Base-by-base conservation (phyloP, 164 flowering plant species). In the Paratinospora sagittata region DNA sequence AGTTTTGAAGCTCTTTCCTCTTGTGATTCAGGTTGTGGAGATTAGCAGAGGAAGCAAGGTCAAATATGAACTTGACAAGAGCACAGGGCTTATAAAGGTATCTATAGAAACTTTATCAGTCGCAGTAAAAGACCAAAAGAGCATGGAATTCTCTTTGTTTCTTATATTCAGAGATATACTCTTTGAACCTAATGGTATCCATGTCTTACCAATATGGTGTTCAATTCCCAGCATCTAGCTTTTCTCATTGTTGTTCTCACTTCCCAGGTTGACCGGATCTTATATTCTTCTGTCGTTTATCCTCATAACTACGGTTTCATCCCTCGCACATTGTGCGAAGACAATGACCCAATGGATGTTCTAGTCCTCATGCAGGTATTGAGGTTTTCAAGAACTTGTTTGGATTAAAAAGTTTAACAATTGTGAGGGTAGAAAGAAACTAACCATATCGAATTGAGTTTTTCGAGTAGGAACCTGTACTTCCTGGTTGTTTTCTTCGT, bases 41-140 rank as follows among this genome's bases (percentile, higher is more conserved):
- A 90, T 90, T 21, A 67, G 88, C n/a, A 90, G 88, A 72, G 95
- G 95, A 78, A 90, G 92, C 34, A 90, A 88, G 82, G 95, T 90
- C 66, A 90, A 90, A 70, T 90, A 90, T 81, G 95, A 90, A 75
- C 92, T 90, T 41, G 95, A 88, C 85, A 90, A 90, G 78, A 88
- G 86, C 77, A 88, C 95, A 14, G 92, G 95, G 60, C 75, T 90
- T 73, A 88, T 90, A 60, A 90, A 90, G 89, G 95, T 90, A 77
- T 52, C 49, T 13, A 55, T 9, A 8, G 3, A 17, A 43, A 6
- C 47, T 12, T 12, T 12, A 43, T 43, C 2, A 43, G 47, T 43
- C 7, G 47, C 47, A 9, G 2, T 14, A 43, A 9, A 43, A 43
- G 47, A 55, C 61, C 61, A 55, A 55, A 13, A 43, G 45, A 55